Evolutionary conservation across 441 rosid genomes (phyloP).

Genomic region (Syzygium syzygioides): DNA sequence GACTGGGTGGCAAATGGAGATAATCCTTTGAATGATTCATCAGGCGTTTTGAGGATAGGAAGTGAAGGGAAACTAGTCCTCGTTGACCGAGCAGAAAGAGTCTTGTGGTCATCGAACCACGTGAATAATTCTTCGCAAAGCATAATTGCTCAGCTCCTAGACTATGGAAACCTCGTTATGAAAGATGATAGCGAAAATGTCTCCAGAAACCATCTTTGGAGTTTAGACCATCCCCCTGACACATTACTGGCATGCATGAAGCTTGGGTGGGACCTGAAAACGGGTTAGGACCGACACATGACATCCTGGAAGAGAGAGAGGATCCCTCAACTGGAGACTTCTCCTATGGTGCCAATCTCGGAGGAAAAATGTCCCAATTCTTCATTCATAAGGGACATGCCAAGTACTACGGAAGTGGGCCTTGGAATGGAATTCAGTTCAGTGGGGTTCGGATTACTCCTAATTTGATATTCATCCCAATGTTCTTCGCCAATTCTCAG

Average conservation of each 20-base stretch:
- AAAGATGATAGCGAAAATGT: neutral
- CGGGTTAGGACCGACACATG: neutral
- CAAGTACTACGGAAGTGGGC: neutral
- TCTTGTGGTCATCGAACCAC: neutral
- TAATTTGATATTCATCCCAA: neutral
- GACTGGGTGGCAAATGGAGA: neutral
- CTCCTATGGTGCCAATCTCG: neutral
- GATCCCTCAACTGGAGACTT: neutral
- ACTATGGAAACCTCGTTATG: neutral
- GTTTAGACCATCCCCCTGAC: neutral
- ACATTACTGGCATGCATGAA: neutral
- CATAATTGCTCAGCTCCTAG: neutral
- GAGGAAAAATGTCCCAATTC: neutral
- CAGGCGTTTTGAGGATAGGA: neutral
- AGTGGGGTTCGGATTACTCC: fast-evolving
- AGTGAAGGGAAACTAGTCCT: neutral
- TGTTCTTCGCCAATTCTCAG: neutral
- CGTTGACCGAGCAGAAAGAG: neutral
- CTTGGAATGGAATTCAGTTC: neutral
- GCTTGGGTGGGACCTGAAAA: neutral
- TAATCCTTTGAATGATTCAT: neutral
- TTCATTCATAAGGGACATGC: neutral
- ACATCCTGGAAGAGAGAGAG: neutral
- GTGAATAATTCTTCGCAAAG: neutral
- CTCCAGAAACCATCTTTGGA: neutral